Evolutionary conservation across 345 rosid species (phyloP).

Genomic region (Euphorbia lathyris): DNA sequence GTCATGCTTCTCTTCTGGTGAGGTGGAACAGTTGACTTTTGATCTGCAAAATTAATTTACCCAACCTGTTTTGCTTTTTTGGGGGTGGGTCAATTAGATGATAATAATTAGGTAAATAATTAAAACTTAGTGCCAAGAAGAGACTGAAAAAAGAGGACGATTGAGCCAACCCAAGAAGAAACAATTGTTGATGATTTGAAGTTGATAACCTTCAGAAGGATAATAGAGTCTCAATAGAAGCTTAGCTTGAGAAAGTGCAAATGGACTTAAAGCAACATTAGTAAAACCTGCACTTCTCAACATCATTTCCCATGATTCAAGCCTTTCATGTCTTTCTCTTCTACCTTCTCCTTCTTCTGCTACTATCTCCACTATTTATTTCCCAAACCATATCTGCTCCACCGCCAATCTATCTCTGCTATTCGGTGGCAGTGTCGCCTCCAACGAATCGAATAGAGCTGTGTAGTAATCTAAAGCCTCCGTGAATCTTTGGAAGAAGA

Average conservation of each 20-base stretch:
- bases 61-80: background rate
- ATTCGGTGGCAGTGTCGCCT: slow-evolving; percentile 87
- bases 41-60: too few relatives aligned
- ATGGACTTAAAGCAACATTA: slow-evolving; percentile 72
- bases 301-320: slow-evolving; percentile 71
- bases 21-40: too few relatives aligned
- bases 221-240: slow-evolving; percentile 86
- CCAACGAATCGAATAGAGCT: slow-evolving; percentile 77
- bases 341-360: slow-evolving; percentile 58
- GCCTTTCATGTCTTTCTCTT: slow-evolving; percentile 57
- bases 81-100: background rate
- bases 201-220: slow-evolving; percentile 91
- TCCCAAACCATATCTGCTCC: slow-evolving; percentile 86
- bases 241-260: slow-evolving; percentile 87
- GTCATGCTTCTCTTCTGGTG: too few relatives aligned
- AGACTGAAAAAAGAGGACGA: slow-evolving; percentile 82
- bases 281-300: slow-evolving; percentile 60
- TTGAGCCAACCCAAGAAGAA: slow-evolving; percentile 82
- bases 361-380: slow-evolving; percentile 71
- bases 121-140: slow-evolving; percentile 71
- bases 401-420: slow-evolving; percentile 76
- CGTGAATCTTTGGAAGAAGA: slow-evolving; percentile 61
- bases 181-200: slow-evolving; percentile 56
- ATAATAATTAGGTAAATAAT: slow-evolving; percentile 10
- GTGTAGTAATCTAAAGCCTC: slow-evolving; percentile 82